Evolutionary conservation across 2,329 filamentous ascomycete genomes (phyloP), one percentile per base, ranked within the genome.

Genomic region (Curvularia sp.): DNA sequence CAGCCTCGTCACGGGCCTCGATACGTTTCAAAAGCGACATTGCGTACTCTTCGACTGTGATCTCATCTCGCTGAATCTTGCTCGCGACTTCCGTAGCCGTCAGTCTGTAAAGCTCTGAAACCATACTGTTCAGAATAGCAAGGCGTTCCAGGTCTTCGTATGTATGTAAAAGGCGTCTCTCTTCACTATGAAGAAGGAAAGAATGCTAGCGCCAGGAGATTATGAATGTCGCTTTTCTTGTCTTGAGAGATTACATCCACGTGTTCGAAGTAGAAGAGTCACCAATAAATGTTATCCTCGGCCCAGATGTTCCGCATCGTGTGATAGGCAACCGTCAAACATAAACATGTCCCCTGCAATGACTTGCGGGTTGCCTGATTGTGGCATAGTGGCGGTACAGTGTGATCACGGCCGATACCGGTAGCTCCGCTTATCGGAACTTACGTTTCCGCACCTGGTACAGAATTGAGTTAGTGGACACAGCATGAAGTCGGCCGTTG

Each of bases 21-120:
- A 74, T 65, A n/a, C 73, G 70, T 18, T 64, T 54, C 7, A 74
- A 55, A 5, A 74, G 64, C 5, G 70, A 73, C 53, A 53, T 59
- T n/a, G 69, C 72, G 42, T 74, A 74, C 1, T 66, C 62, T 56
- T 74, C 63, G 4, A 74, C 70, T 7, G 69, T 70, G 2, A 70
- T 25, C 3, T 64, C 58, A n/a, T 64, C 69, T 41, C 59, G 57
- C 28, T 62, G 65, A 57, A 72, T 65, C 53, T 65, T 66, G 7
- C 59, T 49, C 38, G 69, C 59, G 23, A 67, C 63, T 49, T 74
- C 53, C 1, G 66, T 66, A 3, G 69, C 69, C 6, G 69, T 72
- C 12, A 71, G 61, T 42, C 55, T 61, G 53, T 63, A 69, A 5
- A 60, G 62, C 39, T 70, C 50, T 1, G 45, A 46, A 23, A 18